phyloP scores from a whole-genome alignment of 2,329 filamentous ascomycete genomes.

The Gyromitra esculenta region DNA sequence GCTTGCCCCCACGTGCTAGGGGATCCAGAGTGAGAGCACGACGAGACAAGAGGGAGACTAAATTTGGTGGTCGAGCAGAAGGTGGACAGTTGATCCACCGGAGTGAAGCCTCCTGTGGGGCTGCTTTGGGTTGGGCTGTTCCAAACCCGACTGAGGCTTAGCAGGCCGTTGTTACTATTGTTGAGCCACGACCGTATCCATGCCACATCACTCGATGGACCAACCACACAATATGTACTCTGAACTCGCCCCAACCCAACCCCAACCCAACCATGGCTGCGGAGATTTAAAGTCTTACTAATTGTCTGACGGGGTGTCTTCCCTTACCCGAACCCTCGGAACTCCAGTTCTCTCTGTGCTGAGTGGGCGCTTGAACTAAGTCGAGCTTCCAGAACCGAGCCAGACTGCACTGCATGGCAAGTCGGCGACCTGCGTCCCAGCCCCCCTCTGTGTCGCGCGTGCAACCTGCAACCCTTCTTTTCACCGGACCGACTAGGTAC shows the following conservation, averaged over 20 bases:
- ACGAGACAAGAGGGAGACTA: neutral
- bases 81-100: neutral
- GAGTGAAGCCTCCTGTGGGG: neutral
- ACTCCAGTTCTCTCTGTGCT: too few relatives aligned
- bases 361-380: neutral
- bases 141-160: slow-evolving; percentile 15
- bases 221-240: neutral
- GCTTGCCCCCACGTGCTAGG: neutral
- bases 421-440: slow-evolving; percentile 2
- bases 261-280: neutral
- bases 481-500: slow-evolving; percentile 9
- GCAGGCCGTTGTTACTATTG: slow-evolving; percentile 28
- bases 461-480: neutral
- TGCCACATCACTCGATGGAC: slow-evolving; percentile 30
- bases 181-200: slow-evolving; percentile 16
- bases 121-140: neutral
- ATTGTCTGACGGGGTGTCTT: neutral
- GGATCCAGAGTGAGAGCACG: neutral
- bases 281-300: neutral
- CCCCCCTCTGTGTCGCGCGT: slow-evolving; percentile 4
- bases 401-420: neutral
- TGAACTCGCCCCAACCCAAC: neutral
- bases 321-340: neutral
- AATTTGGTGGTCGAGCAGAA: neutral
- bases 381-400: slow-evolving; percentile 1